Base-by-base conservation (phyloP, 2,329 filamentous ascomycete genomes). In the Fusarium sp. region DNA sequence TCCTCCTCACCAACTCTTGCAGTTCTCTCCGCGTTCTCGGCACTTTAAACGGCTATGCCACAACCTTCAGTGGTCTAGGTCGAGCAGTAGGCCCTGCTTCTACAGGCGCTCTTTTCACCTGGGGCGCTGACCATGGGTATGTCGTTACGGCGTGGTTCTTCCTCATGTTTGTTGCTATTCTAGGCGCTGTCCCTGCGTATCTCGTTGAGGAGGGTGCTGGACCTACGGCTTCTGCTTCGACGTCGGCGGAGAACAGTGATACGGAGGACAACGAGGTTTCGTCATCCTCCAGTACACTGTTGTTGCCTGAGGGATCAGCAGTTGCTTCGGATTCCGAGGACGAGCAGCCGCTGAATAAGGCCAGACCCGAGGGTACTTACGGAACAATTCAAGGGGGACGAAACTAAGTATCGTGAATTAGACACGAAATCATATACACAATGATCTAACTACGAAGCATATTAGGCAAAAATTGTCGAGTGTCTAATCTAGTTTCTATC, bases 41-140 rank as follows among this genome's bases (percentile, higher is more conserved):
- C 2, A 98, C 94, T 0, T 82, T 98, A 58, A 98, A 98, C 76
- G 96, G 95, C 4, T 90, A 97, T 66, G 94, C 94, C 0, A 97
- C 94, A 0, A 92, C 91, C 59, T 89, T 94, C 34, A 91, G 90
- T 69, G 94, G 93, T 1, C 79, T 98, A 7, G 95, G 94, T 3
- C 85, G 94, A 51, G 94, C 94, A 1, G 75, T 87, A 1, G 96
- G 96, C 0, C 95, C 96, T 0, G 92, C 92, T 0, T 79, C 91
- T 34, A 87, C 90, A 0, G 95, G 95, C 1, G 81, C 85, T 3
- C 84, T 90, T 0, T 98, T 97, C 76, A 91, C 89, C 0, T 89
- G 88, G 81, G 95, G 95, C 2, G 89, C 94, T 2, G 88, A 92
- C 74, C 82, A 85, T 30, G 93, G 93, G 1, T 95, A 93, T 76